Evolutionary conservation across 805 yeast species (phyloP).

Genomic region (Hanseniaspora meyeri): DNA sequence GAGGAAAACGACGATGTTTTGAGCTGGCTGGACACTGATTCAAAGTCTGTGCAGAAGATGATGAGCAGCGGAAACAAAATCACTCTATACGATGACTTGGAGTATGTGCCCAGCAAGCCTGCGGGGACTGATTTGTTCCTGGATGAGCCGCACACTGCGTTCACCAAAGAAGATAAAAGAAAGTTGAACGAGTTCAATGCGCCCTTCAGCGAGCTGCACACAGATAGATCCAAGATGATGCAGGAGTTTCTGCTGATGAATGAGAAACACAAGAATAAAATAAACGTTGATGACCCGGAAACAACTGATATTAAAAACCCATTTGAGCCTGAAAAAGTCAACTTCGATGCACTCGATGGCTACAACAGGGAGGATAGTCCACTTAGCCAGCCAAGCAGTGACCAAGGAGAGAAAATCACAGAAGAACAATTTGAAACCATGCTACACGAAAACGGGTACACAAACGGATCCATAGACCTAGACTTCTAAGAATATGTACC

Average conservation of each 20-base stretch:
- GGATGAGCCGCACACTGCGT: not conserved
- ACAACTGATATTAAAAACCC: not conserved
- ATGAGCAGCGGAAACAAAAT: not conserved
- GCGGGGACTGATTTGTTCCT: not conserved
- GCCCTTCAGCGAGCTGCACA: not conserved
- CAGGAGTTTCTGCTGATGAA: not conserved
- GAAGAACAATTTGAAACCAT: not conserved
- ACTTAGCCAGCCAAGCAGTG: not conserved
- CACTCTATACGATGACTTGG: not conserved
- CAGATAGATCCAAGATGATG: not conserved
- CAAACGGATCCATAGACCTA: not conserved
- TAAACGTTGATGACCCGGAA: not conserved
- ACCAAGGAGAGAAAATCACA: not conserved
- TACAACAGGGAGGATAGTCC: not conserved
- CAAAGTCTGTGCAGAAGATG: not conserved
- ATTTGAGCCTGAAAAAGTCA: not conserved
- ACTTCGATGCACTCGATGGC: not conserved
- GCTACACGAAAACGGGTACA: not conserved
- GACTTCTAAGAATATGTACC: not conserved
- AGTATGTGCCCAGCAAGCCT: not conserved
- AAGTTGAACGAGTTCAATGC: constrained; percentile 10
- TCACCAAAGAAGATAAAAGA: constrained; percentile 5
- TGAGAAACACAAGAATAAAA: not conserved
- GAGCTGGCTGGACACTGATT: not conserved
- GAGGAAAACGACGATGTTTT: not conserved